Base-by-base conservation (phyloP, 805 yeast species). In the Hagleromyces aurorensis region DNA sequence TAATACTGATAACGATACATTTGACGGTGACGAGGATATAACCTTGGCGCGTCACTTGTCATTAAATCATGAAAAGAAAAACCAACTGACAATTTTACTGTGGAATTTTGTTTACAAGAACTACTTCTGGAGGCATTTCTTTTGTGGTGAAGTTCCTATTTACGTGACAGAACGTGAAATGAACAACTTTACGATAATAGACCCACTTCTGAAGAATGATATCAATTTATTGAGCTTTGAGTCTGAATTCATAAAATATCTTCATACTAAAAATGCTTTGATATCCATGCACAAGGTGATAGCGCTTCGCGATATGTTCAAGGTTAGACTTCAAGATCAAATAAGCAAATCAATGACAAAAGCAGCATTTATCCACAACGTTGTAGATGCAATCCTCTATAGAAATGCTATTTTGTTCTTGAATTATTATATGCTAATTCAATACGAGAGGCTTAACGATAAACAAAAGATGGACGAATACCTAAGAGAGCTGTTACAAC, bases 41-140 rank as follows among this genome's bases (percentile, higher is more conserved):
- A 48, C 48, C 27, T 26, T 45, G 23, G 54, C 53, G n/a, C 27
- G 48, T 11, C 36, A 41, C 13, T 31, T 44, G 14, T 42, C 55
- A 4, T 28, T 52, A 24, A 50, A 52, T 21, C 47, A 44, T 25
- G 57, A 52, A 29, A 36, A 39, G n/a, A 41, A 43, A 15, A 36
- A 49, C 30, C 44, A 43, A 15, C 19, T 33, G 11, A 23, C 24
- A 13, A 44, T 48, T 18, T 19, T 38, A 14, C 24, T 46, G 12
- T 52, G 56, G 56, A 50, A 52, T 27, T 48, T 44, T 21, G 50
- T 49, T 16, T 44, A 36, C 21, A 50, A 44, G 32, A 48, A 48
- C 25, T 52, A 52, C 25, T 44, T 45, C 21, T 48, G 51, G 49
- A 49, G 56, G 27, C 54, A 50, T 31, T 25, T 46, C 13, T 40